These are phyloP conservation scores for Fistulifera pelliculosa DNA, from an alignment of 108 stramenopile species.

Conservation along the genomic window DNA sequence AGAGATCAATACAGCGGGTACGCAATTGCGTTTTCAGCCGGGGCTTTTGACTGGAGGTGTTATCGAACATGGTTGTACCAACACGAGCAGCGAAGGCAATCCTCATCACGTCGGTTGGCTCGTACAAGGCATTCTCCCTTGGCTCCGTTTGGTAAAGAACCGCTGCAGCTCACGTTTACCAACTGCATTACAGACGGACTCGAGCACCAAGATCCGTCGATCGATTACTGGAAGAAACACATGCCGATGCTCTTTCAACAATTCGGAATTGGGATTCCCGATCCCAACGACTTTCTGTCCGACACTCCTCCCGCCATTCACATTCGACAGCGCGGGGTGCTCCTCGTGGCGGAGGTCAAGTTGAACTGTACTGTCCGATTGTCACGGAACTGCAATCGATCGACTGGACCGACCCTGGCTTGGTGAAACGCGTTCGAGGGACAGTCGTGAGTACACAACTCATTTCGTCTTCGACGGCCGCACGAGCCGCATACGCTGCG, in stretches of 20 bases:
- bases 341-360: constrained; percentile 78
- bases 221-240: constrained; percentile 74
- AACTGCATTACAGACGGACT: constrained; percentile 73
- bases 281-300: constrained; percentile 14
- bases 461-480: constrained; percentile 84
- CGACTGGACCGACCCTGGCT: constrained; percentile 81
- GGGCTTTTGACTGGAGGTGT: constrained; percentile 89
- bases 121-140: constrained; percentile 91
- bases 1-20: constrained; percentile 98
- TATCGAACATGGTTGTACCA: constrained; percentile 80
- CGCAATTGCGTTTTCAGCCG: constrained; percentile 85
- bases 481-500: constrained; percentile 90
- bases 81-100: constrained; percentile 9
- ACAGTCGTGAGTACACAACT: constrained; percentile 81
- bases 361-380: constrained; percentile 82
- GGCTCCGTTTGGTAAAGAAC: constrained; percentile 91
- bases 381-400: constrained; percentile 73
- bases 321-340: constrained; percentile 66
- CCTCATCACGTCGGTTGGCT: constrained; percentile 89
- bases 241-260: constrained; percentile 69
- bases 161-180: constrained; percentile 62
- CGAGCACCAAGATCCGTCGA: constrained; percentile 55
- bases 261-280: constrained; percentile 86
- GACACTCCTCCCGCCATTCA: constrained; percentile 40
- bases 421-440: constrained; percentile 94